Percentiles rank a stretch among this genome's conserved stretches.
phyloP scores from a whole-genome alignment of 352 stramenopile species.

The Globisporangium carolinianum region DNA sequence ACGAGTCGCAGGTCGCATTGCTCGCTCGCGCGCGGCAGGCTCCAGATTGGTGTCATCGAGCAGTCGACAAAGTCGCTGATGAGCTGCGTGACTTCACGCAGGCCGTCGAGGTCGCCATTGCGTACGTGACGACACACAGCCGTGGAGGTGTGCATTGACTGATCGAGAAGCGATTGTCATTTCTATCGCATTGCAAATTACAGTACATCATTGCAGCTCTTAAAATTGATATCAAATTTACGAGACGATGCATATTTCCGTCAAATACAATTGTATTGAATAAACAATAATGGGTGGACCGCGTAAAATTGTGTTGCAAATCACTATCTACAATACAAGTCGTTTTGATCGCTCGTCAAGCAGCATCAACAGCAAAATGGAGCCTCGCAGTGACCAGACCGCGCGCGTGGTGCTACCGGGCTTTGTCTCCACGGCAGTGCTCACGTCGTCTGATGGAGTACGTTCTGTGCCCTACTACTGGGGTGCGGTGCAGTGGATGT shows the following conservation, averaged over 20 bases:
- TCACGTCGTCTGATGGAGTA: conserved; percentile 82
- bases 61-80: conserved; percentile 10
- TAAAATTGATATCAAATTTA: too few species aligned
- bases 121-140: conserved; percentile 1
- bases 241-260: too few species aligned
- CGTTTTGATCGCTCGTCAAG: too few species aligned
- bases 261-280: too few species aligned
- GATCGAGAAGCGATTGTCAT: too few species aligned
- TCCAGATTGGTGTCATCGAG: background rate
- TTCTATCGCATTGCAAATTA: too few species aligned
- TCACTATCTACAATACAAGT: too few species aligned
- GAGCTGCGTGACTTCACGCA: conserved; percentile 3
- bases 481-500: background rate
- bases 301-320: too few species aligned
- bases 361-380: conserved; percentile 1
- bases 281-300: too few species aligned
- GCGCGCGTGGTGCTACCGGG: conserved; percentile 27
- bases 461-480: conserved; percentile 9
- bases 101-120: background rate
- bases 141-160: too few species aligned
- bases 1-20: background rate
- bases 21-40: conserved; percentile 1
- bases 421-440: conserved; percentile 78
- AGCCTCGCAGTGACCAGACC: background rate
- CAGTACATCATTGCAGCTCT: too few species aligned